Base-by-base conservation (phyloP, 2,329 filamentous ascomycete genomes). In the Penicillium hordei region DNA sequence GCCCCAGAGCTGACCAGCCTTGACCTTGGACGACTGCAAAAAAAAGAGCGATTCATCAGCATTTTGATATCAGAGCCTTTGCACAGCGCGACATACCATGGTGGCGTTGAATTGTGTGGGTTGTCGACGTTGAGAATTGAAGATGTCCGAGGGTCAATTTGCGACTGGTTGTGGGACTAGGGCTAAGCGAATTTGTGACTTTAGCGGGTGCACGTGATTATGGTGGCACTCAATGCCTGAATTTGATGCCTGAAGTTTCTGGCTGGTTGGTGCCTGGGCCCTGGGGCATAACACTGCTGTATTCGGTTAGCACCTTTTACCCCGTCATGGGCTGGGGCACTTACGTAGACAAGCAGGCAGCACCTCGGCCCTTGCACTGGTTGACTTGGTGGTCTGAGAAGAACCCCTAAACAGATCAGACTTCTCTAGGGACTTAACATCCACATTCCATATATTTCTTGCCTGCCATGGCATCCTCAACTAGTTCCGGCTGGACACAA, bases 1-100 rank as follows among this genome's bases (percentile, higher is more conserved):
- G 84, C 87, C 88, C 94, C 94, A 97, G 82, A 99, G 91, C 83
- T 90, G 86, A 83, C 86, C 87, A 81, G 93, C 88, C 90, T 97
- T 97, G 83, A 99, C 91, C 87, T 87, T 87, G 72, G 80, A 81
- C 79, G 85, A 87, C 83, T 86, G 71, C 51, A 68, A 60, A 55
- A 61, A 61, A 59, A 62, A 46, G 56, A 63, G 55, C 40, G 49
- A 56, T 58, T 54, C 62, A 62, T 71, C 65, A 71, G 67, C 59
- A 62, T 52, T 56, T 50, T 42, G 46, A 31, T 48, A 48, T 48
- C 50, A 58, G 31, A 48, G 53, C 54, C 49, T 56, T 53, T 60
- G 43, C 46, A 55, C 61, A 55, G 52, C 59, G 38, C 52, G 59
- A 75, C 75, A 67, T 77, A 78, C 75, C 75, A 78, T 78, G 67